These are phyloP conservation scores for Tulasnella sp. DNA, from an alignment of 768 basidiomycete genomes.

Conservation along the genomic window DNA sequence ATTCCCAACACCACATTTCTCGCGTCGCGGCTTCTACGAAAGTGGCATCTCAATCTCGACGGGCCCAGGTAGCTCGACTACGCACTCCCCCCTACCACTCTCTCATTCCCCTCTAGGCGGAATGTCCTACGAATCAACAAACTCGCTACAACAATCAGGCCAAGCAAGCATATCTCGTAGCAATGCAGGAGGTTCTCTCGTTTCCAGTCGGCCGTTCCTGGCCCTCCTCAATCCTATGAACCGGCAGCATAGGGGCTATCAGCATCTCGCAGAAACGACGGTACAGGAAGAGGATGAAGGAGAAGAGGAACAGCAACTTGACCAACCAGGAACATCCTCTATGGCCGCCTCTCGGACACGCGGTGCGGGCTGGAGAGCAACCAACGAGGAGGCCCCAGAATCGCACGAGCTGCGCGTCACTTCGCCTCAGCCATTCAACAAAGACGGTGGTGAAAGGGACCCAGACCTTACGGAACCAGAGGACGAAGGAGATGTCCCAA, in stretches of 20 bases:
- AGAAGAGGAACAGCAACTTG: slow-evolving; percentile 28
- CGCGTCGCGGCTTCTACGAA: not conserved
- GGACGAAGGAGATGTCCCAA: slow-evolving; percentile 78
- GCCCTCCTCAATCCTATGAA: slow-evolving; percentile 77
- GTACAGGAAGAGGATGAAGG: slow-evolving; percentile 60
- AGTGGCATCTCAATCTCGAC: slow-evolving; percentile 5
- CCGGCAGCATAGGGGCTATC: slow-evolving; percentile 65
- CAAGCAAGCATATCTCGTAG: slow-evolving; percentile 8
- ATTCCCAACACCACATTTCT: slow-evolving; percentile 1
- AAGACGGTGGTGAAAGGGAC: slow-evolving; percentile 8
- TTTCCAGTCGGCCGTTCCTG: slow-evolving; percentile 53
- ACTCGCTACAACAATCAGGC: slow-evolving; percentile 9
- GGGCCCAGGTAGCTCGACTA: not conserved
- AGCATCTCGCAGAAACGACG: slow-evolving; percentile 61
- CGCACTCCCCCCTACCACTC: not conserved
- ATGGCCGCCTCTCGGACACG: not conserved
- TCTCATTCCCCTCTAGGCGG: not conserved
- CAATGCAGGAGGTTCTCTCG: slow-evolving; percentile 6
- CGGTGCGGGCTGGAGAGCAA: not conserved
- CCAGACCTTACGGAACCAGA: slow-evolving; percentile 23
- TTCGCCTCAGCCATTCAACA: slow-evolving; percentile 1
- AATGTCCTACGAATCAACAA: slow-evolving; percentile 15
- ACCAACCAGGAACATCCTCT: not conserved
- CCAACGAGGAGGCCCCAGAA: not conserved
- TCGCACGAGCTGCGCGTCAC: slow-evolving; percentile 2